These are phyloP conservation scores for Tulasnella sp. DNA, from an alignment of 768 basidiomycete species.

Conservation along the genomic window DNA sequence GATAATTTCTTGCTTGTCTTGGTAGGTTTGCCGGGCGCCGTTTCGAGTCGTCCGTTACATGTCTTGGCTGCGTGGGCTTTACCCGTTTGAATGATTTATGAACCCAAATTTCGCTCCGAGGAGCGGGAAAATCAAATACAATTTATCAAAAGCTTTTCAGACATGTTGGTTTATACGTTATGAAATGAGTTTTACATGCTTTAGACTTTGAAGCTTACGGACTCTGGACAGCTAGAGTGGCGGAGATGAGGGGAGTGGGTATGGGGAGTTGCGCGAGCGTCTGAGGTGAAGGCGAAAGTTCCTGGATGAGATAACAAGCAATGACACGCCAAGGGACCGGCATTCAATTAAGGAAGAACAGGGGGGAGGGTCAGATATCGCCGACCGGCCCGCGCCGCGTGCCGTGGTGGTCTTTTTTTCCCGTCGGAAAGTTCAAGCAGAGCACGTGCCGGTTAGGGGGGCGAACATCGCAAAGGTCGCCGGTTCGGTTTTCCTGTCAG, in stretches of 20 bases:
- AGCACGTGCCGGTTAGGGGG: background rate
- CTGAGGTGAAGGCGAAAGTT: conserved; percentile 9
- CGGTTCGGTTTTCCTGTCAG: background rate
- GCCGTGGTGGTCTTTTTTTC: background rate
- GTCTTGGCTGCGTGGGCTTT: background rate
- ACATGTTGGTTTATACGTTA: background rate
- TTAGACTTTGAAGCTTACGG: too few relatives aligned
- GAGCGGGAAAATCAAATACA: too few relatives aligned
- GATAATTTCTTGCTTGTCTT: background rate
- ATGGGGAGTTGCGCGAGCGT: background rate
- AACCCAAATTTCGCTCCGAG: too few relatives aligned
- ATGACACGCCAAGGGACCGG: conserved; percentile 2
- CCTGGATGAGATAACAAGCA: background rate
- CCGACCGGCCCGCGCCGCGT: background rate
- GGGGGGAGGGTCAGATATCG: background rate
- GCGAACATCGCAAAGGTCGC: background rate
- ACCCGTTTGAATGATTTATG: background rate
- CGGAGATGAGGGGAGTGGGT: background rate
- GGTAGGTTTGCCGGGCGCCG: background rate
- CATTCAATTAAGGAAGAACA: background rate
- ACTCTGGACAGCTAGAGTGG: too few relatives aligned
- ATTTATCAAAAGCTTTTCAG: background rate
- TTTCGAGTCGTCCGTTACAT: background rate
- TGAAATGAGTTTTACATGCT: too few relatives aligned
- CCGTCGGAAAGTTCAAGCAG: background rate